These are phyloP conservation scores for Solanum peruvianum DNA, from an alignment of 257 asterid genomes.

Conservation along the genomic window DNA sequence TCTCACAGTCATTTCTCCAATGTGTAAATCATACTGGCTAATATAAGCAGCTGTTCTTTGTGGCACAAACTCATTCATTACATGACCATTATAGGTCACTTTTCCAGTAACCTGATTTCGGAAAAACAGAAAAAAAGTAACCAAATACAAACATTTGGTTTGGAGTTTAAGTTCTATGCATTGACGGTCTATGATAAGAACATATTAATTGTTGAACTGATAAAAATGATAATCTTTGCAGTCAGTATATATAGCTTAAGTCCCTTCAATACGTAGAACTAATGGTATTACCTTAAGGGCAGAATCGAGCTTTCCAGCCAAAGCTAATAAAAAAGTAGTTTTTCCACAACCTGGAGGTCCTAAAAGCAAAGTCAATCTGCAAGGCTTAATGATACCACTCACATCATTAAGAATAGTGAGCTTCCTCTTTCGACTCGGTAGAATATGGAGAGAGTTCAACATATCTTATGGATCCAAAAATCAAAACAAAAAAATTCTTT, in stretches of 20 bases:
- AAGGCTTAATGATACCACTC: slow-evolving; percentile 56
- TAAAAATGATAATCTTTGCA: background rate
- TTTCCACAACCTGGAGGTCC: background rate
- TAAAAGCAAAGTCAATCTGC: slow-evolving; percentile 17
- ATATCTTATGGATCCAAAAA: background rate
- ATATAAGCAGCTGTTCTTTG: slow-evolving; percentile 52
- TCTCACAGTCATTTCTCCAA: slow-evolving; percentile 64
- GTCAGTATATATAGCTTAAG: background rate
- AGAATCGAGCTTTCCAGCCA: slow-evolving; percentile 56
- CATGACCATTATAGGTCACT: slow-evolving; percentile 57
- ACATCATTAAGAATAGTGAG: slow-evolving; percentile 45
- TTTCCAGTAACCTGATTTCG: slow-evolving; percentile 32
- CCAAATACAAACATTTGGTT: background rate
- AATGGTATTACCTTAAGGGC: slow-evolving; percentile 22
- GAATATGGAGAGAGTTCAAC: slow-evolving; percentile 23
- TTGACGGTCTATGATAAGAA: background rate
- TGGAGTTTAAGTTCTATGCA: slow-evolving; percentile 21
- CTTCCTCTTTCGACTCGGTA: slow-evolving; percentile 34
- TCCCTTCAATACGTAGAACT: background rate
- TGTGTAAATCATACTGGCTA: slow-evolving; percentile 55
- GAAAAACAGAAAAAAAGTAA: background rate
- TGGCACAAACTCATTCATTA: slow-evolving; percentile 45
- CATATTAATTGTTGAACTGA: background rate
- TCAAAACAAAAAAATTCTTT: background rate
- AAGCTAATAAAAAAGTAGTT: slow-evolving; percentile 35